Evolutionary conservation across 495 filamentous ascomycete species (phyloP).

Genomic region (Massariosphaeria phaeospora): DNA sequence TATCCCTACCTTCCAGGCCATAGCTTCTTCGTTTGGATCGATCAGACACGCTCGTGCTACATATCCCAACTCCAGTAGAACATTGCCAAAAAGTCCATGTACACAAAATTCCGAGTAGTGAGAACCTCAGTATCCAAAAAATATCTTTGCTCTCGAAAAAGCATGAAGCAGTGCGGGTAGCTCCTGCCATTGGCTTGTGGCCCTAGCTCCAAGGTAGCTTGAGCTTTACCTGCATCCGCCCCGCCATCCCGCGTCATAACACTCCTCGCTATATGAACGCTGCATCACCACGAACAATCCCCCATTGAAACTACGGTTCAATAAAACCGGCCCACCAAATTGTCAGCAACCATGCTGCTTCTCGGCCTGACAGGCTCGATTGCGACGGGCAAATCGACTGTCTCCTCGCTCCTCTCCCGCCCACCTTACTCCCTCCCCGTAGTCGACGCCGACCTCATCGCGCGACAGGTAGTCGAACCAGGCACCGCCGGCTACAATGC

Average conservation of each 20-base stretch:
- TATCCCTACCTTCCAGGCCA: too few relatives aligned
- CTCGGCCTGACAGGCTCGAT: constrained; percentile 97
- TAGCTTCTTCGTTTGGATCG: too few relatives aligned
- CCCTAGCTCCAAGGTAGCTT: constrained; percentile 12
- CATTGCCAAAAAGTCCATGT: neutral
- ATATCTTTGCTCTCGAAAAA: neutral
- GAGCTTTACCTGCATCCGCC: constrained; percentile 2
- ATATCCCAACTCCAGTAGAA: neutral
- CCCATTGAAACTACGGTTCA: neutral
- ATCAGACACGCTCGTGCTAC: too few relatives aligned
- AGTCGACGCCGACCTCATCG: constrained; percentile 90
- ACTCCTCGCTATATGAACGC: constrained; percentile 10
- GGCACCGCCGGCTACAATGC: constrained; percentile 74
- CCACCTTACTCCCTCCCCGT: constrained; percentile 83
- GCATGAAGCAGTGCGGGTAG: neutral
- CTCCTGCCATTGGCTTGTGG: neutral
- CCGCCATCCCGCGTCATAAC: constrained; percentile 1
- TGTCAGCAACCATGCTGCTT: constrained; percentile 65
- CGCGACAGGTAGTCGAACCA: constrained; percentile 85
- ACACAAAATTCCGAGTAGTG: neutral
- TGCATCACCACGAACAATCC: neutral
- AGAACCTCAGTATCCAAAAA: neutral
- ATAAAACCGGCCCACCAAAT: neutral
- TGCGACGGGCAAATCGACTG: constrained; percentile 96
- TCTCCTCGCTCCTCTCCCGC: constrained; percentile 71